These are phyloP conservation scores for Rhizoclosmatium sp. DNA, from an alignment of 192 early-diverging fungal species.

Conservation along the genomic window DNA sequence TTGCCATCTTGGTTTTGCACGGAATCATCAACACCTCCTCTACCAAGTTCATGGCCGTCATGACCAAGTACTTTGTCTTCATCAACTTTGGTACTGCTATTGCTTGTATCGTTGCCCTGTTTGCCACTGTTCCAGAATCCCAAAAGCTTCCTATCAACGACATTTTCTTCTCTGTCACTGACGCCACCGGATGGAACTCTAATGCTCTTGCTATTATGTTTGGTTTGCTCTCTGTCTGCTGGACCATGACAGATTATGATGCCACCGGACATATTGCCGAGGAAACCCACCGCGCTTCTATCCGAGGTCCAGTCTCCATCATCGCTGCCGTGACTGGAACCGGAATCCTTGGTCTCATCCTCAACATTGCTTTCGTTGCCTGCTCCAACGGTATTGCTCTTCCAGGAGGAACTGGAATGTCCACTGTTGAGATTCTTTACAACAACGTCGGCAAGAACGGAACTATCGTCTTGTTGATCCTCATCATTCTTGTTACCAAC, in stretches of 20 bases:
- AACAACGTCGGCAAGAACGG: conserved; percentile 43
- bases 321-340: conserved; percentile 41
- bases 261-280: conserved; percentile 53
- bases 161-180: conserved; percentile 5
- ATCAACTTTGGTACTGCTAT: conserved; percentile 35
- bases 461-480: conserved; percentile 48
- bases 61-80: conserved; percentile 31
- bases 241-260: conserved; percentile 51
- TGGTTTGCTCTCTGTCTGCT: conserved; percentile 39
- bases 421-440: conserved; percentile 48
- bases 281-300: conserved; percentile 47
- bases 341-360: conserved; percentile 44
- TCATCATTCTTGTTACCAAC: conserved; percentile 49
- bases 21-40: conserved; percentile 26
- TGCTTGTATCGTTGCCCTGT: conserved; percentile 50
- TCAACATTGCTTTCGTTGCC: conserved; percentile 46
- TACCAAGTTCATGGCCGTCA: conserved; percentile 9
- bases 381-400: conserved; percentile 34
- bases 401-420: conserved; percentile 27
- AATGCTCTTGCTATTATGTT: conserved; percentile 20
- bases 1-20: conserved; percentile 15
- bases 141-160: conserved; percentile 17
- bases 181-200: conserved; percentile 33
- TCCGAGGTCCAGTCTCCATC: conserved; percentile 44
- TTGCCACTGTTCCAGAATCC: conserved; percentile 42